Percentiles rank a stretch among this genome's conserved stretches.
Evolutionary conservation across 768 basidiomycete species (phyloP).

Genomic region (Xerocomus brunneocitrinus): DNA sequence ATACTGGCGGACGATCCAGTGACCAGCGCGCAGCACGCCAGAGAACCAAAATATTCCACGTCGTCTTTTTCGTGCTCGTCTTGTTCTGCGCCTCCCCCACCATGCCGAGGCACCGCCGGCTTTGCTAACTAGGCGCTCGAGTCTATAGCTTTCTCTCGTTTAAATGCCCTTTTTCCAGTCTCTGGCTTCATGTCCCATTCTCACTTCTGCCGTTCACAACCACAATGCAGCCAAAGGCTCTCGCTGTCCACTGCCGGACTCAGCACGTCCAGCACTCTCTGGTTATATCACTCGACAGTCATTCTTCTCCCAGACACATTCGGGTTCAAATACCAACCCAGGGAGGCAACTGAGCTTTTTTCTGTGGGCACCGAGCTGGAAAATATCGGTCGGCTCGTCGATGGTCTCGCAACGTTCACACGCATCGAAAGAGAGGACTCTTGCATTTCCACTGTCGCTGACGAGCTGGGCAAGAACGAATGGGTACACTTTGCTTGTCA

Average conservation of each 20-base stretch:
- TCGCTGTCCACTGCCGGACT: conserved; percentile 69
- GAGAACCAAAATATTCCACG: conserved; percentile 3
- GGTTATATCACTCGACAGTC: conserved; percentile 90
- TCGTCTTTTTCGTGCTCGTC: conserved; percentile 49
- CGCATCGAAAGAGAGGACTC: no score
- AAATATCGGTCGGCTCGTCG: no score
- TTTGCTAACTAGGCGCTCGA: no score
- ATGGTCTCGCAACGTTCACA: no score
- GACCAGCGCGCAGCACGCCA: neutral
- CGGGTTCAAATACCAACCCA: conserved; percentile 15
- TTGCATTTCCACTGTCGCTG: no score
- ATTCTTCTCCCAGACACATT: conserved; percentile 86
- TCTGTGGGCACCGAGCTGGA: no score
- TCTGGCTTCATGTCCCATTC: conserved; percentile 75
- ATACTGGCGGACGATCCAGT: conserved; percentile 36
- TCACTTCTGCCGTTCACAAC: conserved; percentile 80
- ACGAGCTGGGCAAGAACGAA: no score
- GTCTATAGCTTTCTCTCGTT: no score
- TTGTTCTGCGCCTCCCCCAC: conserved; percentile 53
- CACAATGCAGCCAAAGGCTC: conserved; percentile 65
- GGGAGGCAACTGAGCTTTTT: no score
- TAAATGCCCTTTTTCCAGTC: conserved; percentile 36
- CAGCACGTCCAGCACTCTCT: conserved; percentile 56
- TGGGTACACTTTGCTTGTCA: no score
- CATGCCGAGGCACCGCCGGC: conserved; percentile 11